phyloP scores from a whole-genome alignment of 148 eudicot genomes.

The Amaranthus palmeri region DNA sequence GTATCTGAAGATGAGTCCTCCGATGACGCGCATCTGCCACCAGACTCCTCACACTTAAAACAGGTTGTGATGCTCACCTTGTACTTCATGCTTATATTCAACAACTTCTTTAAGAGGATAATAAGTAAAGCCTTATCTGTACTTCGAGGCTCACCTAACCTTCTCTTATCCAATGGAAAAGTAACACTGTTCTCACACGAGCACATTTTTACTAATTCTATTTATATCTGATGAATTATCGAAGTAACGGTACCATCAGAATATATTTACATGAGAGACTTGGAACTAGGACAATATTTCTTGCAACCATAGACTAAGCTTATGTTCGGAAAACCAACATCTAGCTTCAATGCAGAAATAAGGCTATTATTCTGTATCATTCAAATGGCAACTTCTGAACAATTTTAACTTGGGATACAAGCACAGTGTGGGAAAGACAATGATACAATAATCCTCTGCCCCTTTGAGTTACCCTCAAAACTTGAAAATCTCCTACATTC shows the following conservation, averaged over 20 bases:
- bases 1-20: background rate
- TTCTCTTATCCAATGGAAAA: conserved; percentile 8
- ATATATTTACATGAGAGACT: background rate
- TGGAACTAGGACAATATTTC: background rate
- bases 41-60: conserved; percentile 8
- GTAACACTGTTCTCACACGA: background rate
- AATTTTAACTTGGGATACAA: background rate
- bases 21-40: conserved; percentile 16
- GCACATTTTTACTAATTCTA: background rate
- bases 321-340: background rate
- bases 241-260: background rate
- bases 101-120: background rate
- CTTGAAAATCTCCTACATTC: too few relatives aligned
- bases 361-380: background rate
- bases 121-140: background rate
- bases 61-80: background rate
- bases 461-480: too few relatives aligned
- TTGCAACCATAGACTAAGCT: conserved; percentile 9
- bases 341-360: background rate
- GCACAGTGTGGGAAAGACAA: background rate
- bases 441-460: too few relatives aligned
- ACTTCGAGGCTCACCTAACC: background rate
- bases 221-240: background rate
- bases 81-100: conserved; percentile 1
- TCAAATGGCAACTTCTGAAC: background rate